Base-by-base conservation (phyloP, 305 asterid species). In the Ilex paraguariensis region DNA sequence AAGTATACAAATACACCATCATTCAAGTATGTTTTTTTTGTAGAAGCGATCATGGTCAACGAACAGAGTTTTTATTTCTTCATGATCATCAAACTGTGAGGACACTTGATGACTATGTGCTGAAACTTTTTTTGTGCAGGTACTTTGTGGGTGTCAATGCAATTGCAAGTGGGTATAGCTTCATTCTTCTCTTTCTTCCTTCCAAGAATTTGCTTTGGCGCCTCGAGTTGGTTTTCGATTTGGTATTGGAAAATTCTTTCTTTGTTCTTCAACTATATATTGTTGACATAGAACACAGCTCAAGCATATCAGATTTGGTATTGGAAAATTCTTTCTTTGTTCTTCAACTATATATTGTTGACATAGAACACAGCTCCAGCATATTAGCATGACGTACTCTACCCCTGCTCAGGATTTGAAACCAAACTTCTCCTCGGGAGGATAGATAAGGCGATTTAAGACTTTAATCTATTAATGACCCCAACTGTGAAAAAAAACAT, bases 1-100 rank as follows among this genome's bases (percentile, higher is more conserved):
- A 86, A 83, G 57, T 91, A 73, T 63, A 69, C 84, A 6, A 64
- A 88, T 69, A 76, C 96, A 0, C 96, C 98, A 0, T 73, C 96
- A 3, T 80, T 78, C 85, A 88, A 81, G 96, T 84, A 78, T 61
- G 85, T 70, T 50, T 7, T n/a, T 31, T 42, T 7, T 46, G 6
- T 21, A 21, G 28, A 33, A 28, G 21, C 61, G 21, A 12, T 13
- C 7, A 12, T 58, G 13, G 2, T 12, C 2, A 2, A 3, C 14
- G 2, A 7, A 13, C 13, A 45, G 13, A 8, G 50, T 8, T 45
- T 45, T 7, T 45, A 45, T 45, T 1, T 45, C 13, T 45, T 13
- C 11, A 7, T 45, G 56, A 53, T 21, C 28, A 21, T 21, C 28
- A 21, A 21, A 1, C 28, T 21, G 28, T 21, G 28, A 21, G 28